Evolutionary conservation across 495 filamentous ascomycete genomes (phyloP).

Genomic region (Durotheca rogersii): DNA sequence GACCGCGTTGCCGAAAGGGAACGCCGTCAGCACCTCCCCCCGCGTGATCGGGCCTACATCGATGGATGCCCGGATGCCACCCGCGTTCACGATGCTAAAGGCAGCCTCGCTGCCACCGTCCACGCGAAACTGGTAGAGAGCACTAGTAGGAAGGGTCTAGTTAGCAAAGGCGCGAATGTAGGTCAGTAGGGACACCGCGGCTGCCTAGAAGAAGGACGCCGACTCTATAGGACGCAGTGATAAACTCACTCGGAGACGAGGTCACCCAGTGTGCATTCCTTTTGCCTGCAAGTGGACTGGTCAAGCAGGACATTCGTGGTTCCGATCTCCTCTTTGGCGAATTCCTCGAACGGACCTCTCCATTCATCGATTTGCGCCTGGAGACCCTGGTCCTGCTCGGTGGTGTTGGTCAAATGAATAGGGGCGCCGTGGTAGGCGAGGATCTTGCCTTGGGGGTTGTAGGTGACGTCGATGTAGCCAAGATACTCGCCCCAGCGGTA

Average conservation of each 20-base stretch:
- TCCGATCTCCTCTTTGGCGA: slow-evolving; percentile 50
- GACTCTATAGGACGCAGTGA: too few relatives aligned
- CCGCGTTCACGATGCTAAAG: slow-evolving; percentile 57
- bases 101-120: slow-evolving; percentile 35
- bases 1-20: slow-evolving; percentile 59
- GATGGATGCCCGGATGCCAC: slow-evolving; percentile 59
- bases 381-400: slow-evolving; percentile 50
- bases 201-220: too few relatives aligned
- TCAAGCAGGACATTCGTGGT: slow-evolving; percentile 48
- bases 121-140: slow-evolving; percentile 55
- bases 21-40: slow-evolving; percentile 56
- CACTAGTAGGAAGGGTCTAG: slow-evolving; percentile 35
- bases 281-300: slow-evolving; percentile 50
- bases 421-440: slow-evolving; percentile 57
- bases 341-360: slow-evolving; percentile 54
- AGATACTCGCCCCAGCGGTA: slow-evolving; percentile 63
- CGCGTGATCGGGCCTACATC: slow-evolving; percentile 53
- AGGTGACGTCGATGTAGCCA: slow-evolving; percentile 60
- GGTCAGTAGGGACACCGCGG: not conserved
- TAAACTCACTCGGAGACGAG: slow-evolving; percentile 48
- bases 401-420: slow-evolving; percentile 57
- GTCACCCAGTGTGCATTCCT: slow-evolving; percentile 56
- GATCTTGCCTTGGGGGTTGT: slow-evolving; percentile 52
- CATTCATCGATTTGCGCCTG: slow-evolving; percentile 54
- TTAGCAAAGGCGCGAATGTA: slow-evolving; percentile 10